phyloP scores from a whole-genome alignment of 2,329 filamentous ascomycete genomes.

The Polychaeton citri region DNA sequence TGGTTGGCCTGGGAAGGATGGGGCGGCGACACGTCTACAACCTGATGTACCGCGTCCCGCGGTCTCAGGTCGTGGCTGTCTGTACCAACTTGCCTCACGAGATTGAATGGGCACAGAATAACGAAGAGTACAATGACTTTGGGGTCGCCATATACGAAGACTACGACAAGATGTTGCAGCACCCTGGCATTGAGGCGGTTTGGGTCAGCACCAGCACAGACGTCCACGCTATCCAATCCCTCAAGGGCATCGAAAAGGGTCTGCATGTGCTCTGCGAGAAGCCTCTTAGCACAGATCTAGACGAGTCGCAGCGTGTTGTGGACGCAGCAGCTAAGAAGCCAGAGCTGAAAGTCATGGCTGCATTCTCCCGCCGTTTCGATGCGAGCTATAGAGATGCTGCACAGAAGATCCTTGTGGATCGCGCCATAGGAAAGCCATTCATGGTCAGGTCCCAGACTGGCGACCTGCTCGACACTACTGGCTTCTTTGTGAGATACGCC shows the following conservation, averaged over 20 bases:
- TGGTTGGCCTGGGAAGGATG: constrained; percentile 41
- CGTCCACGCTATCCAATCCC: constrained; percentile 23
- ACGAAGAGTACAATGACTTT: too few relatives aligned
- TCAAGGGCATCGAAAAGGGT: constrained; percentile 22
- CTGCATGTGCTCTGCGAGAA: constrained; percentile 27
- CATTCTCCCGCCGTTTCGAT: constrained; percentile 34
- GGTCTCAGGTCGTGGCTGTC: constrained; percentile 37
- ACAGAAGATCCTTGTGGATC: constrained; percentile 20
- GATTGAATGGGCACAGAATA: too few relatives aligned
- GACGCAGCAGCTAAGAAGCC: constrained; percentile 23
- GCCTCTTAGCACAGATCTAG: constrained; percentile 21
- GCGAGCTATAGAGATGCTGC: constrained; percentile 27
- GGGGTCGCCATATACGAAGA: constrained; percentile 33
- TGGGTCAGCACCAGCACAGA: constrained; percentile 23
- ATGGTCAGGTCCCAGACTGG: constrained; percentile 31
- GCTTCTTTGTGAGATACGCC: constrained; percentile 31
- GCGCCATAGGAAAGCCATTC: constrained; percentile 26
- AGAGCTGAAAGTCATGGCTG: constrained; percentile 30
- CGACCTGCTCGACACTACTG: constrained; percentile 25
- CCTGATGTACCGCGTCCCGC: constrained; percentile 32
- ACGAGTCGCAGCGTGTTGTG: constrained; percentile 15
- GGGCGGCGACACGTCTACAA: constrained; percentile 39
- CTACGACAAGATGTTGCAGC: constrained; percentile 35
- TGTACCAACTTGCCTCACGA: constrained; percentile 18
- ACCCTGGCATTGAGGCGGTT: constrained; percentile 30